Conservation (phyloP, 805 yeast species). For the Teunomyces pallodes region DNA sequence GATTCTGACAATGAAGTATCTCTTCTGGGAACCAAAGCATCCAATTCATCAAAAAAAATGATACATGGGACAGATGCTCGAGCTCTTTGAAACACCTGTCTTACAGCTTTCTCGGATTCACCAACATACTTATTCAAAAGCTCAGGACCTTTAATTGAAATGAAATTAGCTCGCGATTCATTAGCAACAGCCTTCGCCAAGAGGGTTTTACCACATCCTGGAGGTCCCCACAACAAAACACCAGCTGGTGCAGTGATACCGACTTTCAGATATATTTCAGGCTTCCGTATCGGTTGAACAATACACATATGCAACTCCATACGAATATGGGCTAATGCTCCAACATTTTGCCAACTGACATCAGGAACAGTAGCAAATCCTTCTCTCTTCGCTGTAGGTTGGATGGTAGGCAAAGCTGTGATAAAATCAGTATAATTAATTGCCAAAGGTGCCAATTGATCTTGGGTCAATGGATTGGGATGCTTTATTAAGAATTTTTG, state of each 20-base stretch:
- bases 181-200: slow-evolving; percentile 97
- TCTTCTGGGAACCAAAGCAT: slow-evolving; percentile 93
- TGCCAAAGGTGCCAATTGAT: slow-evolving; percentile 71
- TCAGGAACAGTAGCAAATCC: slow-evolving; percentile 99
- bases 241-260: slow-evolving; percentile 98
- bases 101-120: slow-evolving; percentile 88
- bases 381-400: slow-evolving; percentile 96
- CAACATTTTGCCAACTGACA: slow-evolving; percentile 93
- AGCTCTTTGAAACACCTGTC: slow-evolving; percentile 91
- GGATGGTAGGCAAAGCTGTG: slow-evolving; percentile 85
- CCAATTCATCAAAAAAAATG: slow-evolving; percentile 92
- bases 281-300: slow-evolving; percentile 92
- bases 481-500: slow-evolving; percentile 69
- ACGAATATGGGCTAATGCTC: slow-evolving; percentile 78
- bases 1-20: slow-evolving; percentile 86
- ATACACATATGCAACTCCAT: slow-evolving; percentile 95
- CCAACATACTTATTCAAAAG: slow-evolving; percentile 92
- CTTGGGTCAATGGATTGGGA: slow-evolving; percentile 74
- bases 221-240: slow-evolving; percentile 98
- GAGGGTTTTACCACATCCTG: slow-evolving; percentile 97
- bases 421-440: slow-evolving; percentile 79
- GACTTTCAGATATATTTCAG: slow-evolving; percentile 83
- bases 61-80: slow-evolving; percentile 92
- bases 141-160: slow-evolving; percentile 95
- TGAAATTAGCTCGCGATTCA: slow-evolving; percentile 94